phyloP scores from a whole-genome alignment of 2,329 filamentous ascomycete species.

The Paecilomyces sp. region DNA sequence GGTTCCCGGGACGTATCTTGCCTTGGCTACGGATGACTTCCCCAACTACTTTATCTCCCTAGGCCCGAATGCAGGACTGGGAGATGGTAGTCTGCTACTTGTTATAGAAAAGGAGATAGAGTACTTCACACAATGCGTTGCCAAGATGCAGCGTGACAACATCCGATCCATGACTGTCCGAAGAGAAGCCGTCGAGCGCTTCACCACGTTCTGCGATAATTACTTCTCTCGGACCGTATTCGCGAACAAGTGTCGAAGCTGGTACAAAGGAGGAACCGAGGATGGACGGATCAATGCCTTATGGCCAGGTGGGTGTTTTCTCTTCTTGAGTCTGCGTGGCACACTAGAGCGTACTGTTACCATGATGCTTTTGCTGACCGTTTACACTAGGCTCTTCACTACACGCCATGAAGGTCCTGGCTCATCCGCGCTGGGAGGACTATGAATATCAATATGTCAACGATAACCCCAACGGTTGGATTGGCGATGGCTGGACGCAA shows the following conservation, averaged over 20 bases:
- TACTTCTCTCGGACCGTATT: constrained; percentile 30
- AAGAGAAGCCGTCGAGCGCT: constrained; percentile 19
- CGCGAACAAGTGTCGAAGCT: constrained; percentile 27
- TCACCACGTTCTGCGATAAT: constrained; percentile 24
- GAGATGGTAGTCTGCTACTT: constrained; percentile 26
- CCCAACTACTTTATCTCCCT: constrained; percentile 28
- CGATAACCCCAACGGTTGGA: constrained; percentile 22
- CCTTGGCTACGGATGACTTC: constrained; percentile 24
- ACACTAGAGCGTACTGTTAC: background rate
- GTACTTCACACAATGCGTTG: constrained; percentile 25
- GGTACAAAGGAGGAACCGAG: constrained; percentile 30
- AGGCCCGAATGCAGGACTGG: constrained; percentile 25
- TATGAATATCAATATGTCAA: constrained; percentile 30
- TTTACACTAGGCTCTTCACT: constrained; percentile 23
- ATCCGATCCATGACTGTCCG: constrained; percentile 22
- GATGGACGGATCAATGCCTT: constrained; percentile 23
- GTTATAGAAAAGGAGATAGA: constrained; percentile 25
- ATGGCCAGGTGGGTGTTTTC: constrained; percentile 24
- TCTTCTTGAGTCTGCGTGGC: background rate
- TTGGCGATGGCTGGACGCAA: constrained; percentile 28
- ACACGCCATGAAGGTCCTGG: constrained; percentile 28
- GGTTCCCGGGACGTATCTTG: constrained; percentile 29
- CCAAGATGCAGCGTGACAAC: constrained; percentile 29
- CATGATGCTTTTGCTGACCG: background rate
- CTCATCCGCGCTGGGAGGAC: constrained; percentile 32